These are phyloP conservation scores for Claviceps citrina DNA, from an alignment of 2,329 filamentous ascomycete genomes.

Conservation along the genomic window DNA sequence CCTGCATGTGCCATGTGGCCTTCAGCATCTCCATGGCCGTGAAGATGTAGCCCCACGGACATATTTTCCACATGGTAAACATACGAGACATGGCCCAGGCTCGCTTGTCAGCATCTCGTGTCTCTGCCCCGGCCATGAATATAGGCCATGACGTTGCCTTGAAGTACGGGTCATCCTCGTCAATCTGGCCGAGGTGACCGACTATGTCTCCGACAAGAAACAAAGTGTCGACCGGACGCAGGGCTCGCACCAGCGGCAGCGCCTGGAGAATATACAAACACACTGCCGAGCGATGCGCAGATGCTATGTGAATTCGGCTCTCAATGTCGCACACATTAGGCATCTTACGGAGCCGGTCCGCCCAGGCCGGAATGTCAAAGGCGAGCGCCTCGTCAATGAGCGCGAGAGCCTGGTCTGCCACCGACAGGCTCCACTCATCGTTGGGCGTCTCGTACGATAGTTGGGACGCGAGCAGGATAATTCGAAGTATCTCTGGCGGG, in stretches of 20 bases:
- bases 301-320: conserved; percentile 28
- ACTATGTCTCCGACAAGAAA: conserved; percentile 35
- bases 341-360: conserved; percentile 21
- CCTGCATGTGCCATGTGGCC: conserved; percentile 31
- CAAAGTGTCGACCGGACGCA: conserved; percentile 24
- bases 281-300: conserved; percentile 30
- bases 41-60: conserved; percentile 36
- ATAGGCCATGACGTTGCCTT: conserved; percentile 46
- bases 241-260: conserved; percentile 22
- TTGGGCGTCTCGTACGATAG: conserved; percentile 24
- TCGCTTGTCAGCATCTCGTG: conserved; percentile 29
- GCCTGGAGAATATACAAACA: conserved; percentile 32
- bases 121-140: conserved; percentile 42
- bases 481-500: conserved; percentile 27
- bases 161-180: conserved; percentile 34
- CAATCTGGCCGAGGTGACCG: conserved; percentile 32
- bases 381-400: conserved; percentile 26
- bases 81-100: conserved; percentile 36
- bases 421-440: conserved; percentile 17
- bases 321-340: conserved; percentile 24
- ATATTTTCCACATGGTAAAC: conserved; percentile 27
- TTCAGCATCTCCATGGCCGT: conserved; percentile 33
- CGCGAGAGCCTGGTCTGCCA: conserved; percentile 22
- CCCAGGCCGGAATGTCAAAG: conserved; percentile 30
- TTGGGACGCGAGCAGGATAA: conserved; percentile 29